Conservation (phyloP, 108 stramenopile genomes). For the Skeletonema tropicum region DNA sequence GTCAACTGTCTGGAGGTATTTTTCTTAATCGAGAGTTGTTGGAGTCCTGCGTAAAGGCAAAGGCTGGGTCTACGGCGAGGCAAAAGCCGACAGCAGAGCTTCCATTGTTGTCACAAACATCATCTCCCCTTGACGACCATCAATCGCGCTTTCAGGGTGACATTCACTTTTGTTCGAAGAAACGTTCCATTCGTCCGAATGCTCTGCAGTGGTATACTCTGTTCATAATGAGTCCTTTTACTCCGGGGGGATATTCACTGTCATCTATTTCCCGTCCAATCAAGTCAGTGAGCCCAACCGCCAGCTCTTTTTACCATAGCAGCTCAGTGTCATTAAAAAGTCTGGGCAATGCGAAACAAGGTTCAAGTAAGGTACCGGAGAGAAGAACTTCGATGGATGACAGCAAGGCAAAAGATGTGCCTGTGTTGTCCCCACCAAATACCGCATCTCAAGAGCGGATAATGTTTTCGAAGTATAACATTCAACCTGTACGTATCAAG, state of each 20-base stretch:
- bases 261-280: not conserved
- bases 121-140: not conserved
- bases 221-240: constrained; percentile 71
- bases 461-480: constrained; percentile 66
- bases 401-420: not conserved
- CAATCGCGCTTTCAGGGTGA: constrained; percentile 42
- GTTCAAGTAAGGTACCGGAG: constrained; percentile 2
- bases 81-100: not conserved
- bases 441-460: constrained; percentile 36
- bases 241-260: constrained; percentile 42
- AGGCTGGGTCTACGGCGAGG: constrained; percentile 48
- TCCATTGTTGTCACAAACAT: not conserved
- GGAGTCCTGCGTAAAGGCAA: constrained; percentile 40
- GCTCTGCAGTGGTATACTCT: constrained; percentile 77
- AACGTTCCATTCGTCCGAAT: constrained; percentile 68
- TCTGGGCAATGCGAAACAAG: constrained; percentile 7
- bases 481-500: constrained; percentile 77
- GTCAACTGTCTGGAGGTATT: constrained; percentile 67
- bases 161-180: constrained; percentile 55
- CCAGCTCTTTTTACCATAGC: not conserved
- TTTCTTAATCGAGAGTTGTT: constrained; percentile 66
- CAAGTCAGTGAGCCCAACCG: constrained; percentile 5
- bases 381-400: constrained; percentile 11
- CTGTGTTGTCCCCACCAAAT: constrained; percentile 14
- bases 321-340: constrained; percentile 9